phyloP scores from a whole-genome alignment of 2,329 filamentous ascomycete genomes.

The Mariannaea elegans region DNA sequence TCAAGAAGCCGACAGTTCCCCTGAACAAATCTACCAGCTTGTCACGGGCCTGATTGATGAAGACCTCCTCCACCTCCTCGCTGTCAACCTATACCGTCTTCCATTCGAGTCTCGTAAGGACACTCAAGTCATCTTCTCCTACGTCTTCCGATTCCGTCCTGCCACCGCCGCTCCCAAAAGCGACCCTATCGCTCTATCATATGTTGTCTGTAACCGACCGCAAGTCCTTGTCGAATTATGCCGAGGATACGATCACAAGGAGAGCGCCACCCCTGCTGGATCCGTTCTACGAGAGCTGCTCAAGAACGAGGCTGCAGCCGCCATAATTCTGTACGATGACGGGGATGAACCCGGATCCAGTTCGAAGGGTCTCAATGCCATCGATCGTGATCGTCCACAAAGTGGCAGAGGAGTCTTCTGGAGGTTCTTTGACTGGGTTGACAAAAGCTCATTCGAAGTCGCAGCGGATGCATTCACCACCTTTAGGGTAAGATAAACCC shows the following conservation, averaged over 20 bases:
- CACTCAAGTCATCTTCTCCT: slow-evolving; percentile 93
- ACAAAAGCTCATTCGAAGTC: slow-evolving; percentile 95
- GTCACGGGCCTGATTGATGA: slow-evolving; percentile 87
- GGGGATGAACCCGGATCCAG: slow-evolving; percentile 75
- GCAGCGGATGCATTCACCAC: slow-evolving; percentile 98
- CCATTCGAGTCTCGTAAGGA: slow-evolving; percentile 98
- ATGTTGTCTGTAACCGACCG: slow-evolving; percentile 85
- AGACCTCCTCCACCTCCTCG: slow-evolving; percentile 86
- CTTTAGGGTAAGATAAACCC: slow-evolving; percentile 74
- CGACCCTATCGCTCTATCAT: slow-evolving; percentile 86
- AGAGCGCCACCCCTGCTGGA: slow-evolving; percentile 91
- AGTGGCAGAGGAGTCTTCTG: slow-evolving; percentile 90
- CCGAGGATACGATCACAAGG: slow-evolving; percentile 86
- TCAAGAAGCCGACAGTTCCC: slow-evolving; percentile 83
- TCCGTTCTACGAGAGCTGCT: slow-evolving; percentile 87
- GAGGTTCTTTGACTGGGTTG: slow-evolving; percentile 97
- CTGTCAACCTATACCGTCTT: slow-evolving; percentile 81
- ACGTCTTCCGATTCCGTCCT: slow-evolving; percentile 89
- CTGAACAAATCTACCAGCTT: slow-evolving; percentile 87
- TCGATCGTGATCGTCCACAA: slow-evolving; percentile 79
- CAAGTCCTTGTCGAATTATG: slow-evolving; percentile 90
- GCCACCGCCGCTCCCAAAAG: slow-evolving; percentile 70
- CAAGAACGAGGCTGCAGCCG: slow-evolving; percentile 90
- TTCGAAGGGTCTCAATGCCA: slow-evolving; percentile 77
- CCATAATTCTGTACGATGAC: slow-evolving; percentile 92